Conservation (phyloP, 768 basidiomycete genomes). For the Lactifluus piperatus region DNA sequence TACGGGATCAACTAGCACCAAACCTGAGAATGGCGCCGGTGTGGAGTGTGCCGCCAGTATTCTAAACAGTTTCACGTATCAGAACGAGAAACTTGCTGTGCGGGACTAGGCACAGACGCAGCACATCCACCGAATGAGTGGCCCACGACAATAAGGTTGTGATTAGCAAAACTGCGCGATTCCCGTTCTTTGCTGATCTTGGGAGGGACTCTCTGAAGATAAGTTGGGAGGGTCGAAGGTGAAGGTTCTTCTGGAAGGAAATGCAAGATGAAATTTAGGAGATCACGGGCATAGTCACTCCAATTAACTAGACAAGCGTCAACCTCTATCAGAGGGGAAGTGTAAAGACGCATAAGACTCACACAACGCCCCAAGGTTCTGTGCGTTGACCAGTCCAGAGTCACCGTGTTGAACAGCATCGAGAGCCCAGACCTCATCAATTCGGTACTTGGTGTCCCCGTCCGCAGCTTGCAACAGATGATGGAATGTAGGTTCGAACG, state of each 20-base stretch:
- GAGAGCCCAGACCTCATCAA: slow-evolving; percentile 76
- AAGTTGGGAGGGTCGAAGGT: slow-evolving; percentile 36
- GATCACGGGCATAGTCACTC: slow-evolving; percentile 69
- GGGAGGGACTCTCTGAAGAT: slow-evolving; percentile 41
- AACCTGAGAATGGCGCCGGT: slow-evolving; percentile 59
- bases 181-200: slow-evolving; percentile 36
- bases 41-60: slow-evolving; percentile 53
- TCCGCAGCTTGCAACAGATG: slow-evolving; percentile 39
- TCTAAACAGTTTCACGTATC: slow-evolving; percentile 29
- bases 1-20: slow-evolving; percentile 77
- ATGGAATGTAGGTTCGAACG: slow-evolving; percentile 65
- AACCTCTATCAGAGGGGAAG: background rate
- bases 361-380: slow-evolving; percentile 51
- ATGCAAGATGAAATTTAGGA: slow-evolving; percentile 61
- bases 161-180: slow-evolving; percentile 38
- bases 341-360: slow-evolving; percentile 23
- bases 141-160: slow-evolving; percentile 61
- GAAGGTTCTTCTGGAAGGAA: slow-evolving; percentile 47
- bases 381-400: slow-evolving; percentile 60
- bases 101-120: slow-evolving; percentile 39
- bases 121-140: slow-evolving; percentile 83
- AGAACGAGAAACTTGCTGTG: background rate
- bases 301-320: slow-evolving; percentile 52
- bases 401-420: slow-evolving; percentile 85
- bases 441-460: slow-evolving; percentile 25